Base-by-base conservation (phyloP, 306 rosid genomes). In the Dryas octopetala region DNA sequence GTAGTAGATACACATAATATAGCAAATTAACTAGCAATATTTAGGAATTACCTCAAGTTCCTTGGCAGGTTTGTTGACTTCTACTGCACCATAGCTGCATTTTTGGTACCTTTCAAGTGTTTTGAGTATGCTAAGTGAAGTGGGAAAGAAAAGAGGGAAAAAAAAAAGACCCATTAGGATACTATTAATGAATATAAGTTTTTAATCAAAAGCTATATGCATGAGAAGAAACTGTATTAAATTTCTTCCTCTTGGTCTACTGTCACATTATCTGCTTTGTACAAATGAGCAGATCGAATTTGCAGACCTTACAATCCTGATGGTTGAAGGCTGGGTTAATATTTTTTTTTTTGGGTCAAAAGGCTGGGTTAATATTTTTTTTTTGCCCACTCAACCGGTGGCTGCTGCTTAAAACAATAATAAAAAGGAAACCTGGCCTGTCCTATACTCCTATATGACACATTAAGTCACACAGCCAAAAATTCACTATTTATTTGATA, bases 81-180 rank as follows among this genome's bases (percentile, higher is more conserved):
- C 99, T 38, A 92, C 89, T n/a, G 93, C 89, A 70, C 97, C 97
- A 84, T 92, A 95, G 70, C 97, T 95, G 75, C 99, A 92, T 60
- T 92, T 95, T 79, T 93, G 98, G 84, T 93, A 93, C 88, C 91
- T 85, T 17, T 86, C 82, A 2, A 80, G 87, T 8, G 95, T 83
- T 83, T 83, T 85, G 67, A 82, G 85, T 75, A 85, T 83, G 79
- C 88, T 88, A 47, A 66, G 60, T 6, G 51, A 60, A 73, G 41
- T 48, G 13, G 46, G 48, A 13, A 9, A 12, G n/a, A 11, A 23
- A 7, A 38, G 7, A 46, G 63, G 19, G 53, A 61, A 61, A 10
- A 57, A 8, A 48, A 10, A 57, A 12, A 16, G 2, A 9, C 3
- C 8, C 19, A 23, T 32, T 71, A 45, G 66, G 40, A 5, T 17